phyloP scores from a whole-genome alignment of 352 stramenopile genomes.

The Plasmopara muralis region DNA sequence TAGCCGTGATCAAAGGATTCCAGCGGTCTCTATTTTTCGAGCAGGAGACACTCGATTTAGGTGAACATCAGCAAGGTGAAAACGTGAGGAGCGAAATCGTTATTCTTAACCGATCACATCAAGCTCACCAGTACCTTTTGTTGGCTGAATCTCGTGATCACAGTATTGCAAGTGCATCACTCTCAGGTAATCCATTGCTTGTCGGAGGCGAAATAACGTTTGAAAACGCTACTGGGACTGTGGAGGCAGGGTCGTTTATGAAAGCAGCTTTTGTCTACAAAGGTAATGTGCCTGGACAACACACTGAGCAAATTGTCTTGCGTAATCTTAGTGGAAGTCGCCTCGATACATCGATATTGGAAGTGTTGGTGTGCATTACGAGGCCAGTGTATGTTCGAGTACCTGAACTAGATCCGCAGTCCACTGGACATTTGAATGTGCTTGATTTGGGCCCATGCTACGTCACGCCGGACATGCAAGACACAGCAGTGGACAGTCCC shows the following conservation, averaged over 20 bases:
- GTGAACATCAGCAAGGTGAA: constrained; percentile 64
- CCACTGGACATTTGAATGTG: constrained; percentile 66
- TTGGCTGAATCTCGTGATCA: constrained; percentile 46
- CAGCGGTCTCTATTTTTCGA: constrained; percentile 68
- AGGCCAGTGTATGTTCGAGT: constrained; percentile 80
- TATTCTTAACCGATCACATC: constrained; percentile 59
- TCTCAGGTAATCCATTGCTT: constrained; percentile 14
- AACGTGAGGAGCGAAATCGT: constrained; percentile 55
- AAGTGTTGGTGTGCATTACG: constrained; percentile 56
- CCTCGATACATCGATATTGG: constrained; percentile 64
- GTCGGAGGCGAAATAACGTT: constrained; percentile 61
- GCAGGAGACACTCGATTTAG: constrained; percentile 60
- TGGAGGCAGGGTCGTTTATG: constrained; percentile 43
- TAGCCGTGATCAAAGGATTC: constrained; percentile 60
- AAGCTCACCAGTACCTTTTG: constrained; percentile 68
- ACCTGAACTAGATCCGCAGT: constrained; percentile 70
- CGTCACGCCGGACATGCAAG: constrained; percentile 80
- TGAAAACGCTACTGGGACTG: constrained; percentile 61
- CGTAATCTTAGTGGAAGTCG: constrained; percentile 78
- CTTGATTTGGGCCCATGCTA: constrained; percentile 78
- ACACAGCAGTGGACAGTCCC: constrained; percentile 64
- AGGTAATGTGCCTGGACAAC: constrained; percentile 54
- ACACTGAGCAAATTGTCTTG: constrained; percentile 72
- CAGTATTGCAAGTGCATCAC: constrained; percentile 11
- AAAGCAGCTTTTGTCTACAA: constrained; percentile 67